Base-by-base conservation (phyloP, 345 rosid genomes). In the Citrus mangshanensis region DNA sequence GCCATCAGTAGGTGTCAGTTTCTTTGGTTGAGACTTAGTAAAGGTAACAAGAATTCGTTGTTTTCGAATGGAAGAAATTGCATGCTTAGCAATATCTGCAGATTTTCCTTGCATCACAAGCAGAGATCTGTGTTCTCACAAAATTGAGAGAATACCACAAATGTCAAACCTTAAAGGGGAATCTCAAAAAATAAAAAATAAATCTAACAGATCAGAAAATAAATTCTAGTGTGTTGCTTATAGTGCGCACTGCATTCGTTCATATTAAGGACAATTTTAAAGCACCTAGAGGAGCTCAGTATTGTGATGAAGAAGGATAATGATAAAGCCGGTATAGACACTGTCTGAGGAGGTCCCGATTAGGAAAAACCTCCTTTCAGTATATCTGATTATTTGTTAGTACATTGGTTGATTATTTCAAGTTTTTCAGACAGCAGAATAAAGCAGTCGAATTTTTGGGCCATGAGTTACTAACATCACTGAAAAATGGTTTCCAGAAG, bases 11-110 rank as follows among this genome's bases (percentile, higher is more conserved):
- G 72, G 72, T 12, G 79, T 16, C 42, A 82, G 81, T 76, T 81
- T 92, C 84, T 81, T 89, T 3, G 90, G 92, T 78, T 88, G 94
- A 66, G 85, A 88, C 80, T 86, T 94, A 63, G 89, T 85, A 75
- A 96, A 96, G 63, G 98, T 93, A 65, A 96, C 74, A 46, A 96
- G 92, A 38, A 93, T 81, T 24, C 98, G 88, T 73, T 91, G 95
- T 79, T 89, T 92, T 75, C 87, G 86, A 42, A 84, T 73, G 19
- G 92, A 79, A 3, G 92, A 87, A 80, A 94, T 87, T 51, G 99
- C 97, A 85, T 89, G 94, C 80, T 80, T 96, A 4, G 95, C 89
- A 77, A 86, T 84, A 81, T 96, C 93, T 61, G 93, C 89, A 14
- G 95, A 89, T 66, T 84, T 91, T 81, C 98, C 98, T 88, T 94